These are phyloP conservation scores for Serendipita vermifera DNA, from an alignment of 768 basidiomycete species.

Conservation along the genomic window DNA sequence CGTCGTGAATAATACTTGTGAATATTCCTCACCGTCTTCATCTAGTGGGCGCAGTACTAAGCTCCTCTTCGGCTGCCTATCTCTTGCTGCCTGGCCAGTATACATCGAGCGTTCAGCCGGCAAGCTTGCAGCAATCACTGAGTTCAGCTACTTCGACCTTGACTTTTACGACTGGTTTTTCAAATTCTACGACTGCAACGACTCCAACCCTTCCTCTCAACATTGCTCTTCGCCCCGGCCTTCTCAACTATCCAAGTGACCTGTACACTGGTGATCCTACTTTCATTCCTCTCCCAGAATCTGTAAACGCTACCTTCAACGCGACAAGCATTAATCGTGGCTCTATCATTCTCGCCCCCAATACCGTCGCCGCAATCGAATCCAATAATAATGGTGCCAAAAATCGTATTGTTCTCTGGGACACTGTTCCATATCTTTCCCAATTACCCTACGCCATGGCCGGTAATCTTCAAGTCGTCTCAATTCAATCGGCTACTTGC, in stretches of 20 bases:
- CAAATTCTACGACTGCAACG: conserved; percentile 32
- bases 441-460: conserved; percentile 41
- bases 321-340: conserved; percentile 38
- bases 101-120: conserved; percentile 53
- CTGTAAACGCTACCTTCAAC: conserved; percentile 30
- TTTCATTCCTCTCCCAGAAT: conserved; percentile 44
- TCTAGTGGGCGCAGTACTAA: conserved; percentile 55
- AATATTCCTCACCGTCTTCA: conserved; percentile 14
- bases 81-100: conserved; percentile 71
- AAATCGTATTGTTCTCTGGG: conserved; percentile 59
- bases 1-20: background rate
- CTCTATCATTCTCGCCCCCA: conserved; percentile 55
- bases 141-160: conserved; percentile 51
- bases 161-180: conserved; percentile 49
- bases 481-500: conserved; percentile 61
- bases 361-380: conserved; percentile 53
- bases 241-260: conserved; percentile 48
- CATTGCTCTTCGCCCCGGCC: conserved; percentile 50
- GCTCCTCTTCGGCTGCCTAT: conserved; percentile 34
- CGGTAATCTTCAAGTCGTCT: conserved; percentile 45
- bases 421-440: conserved; percentile 58
- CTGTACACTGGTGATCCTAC: conserved; percentile 53
- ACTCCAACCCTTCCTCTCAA: conserved; percentile 51
- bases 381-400: conserved; percentile 33
- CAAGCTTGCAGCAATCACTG: conserved; percentile 53